Base-by-base conservation (phyloP, 306 rosid genomes). In the Lithocarpus polystachyus region DNA sequence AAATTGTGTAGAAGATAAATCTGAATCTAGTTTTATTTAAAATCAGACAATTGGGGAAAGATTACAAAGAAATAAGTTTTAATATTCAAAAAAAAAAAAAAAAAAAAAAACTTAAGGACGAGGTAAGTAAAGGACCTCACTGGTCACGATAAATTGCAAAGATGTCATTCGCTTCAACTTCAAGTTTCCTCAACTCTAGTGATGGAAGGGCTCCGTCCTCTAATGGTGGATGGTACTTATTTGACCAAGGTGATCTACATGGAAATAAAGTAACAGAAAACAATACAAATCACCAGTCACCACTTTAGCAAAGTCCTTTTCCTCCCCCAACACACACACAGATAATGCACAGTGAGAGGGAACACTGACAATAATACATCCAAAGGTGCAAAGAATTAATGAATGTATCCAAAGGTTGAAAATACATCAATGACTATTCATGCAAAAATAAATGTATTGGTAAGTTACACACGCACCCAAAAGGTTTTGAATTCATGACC, bases 91-190 rank as follows among this genome's bases (percentile, higher is more conserved):
- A 65, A 75, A 76, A 70, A 29, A 35, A 31, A 29, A 35, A 31
- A 35, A 24, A 62, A 43, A 43, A 73, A 29, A 65, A 85, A 74
- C 77, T 74, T 51, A 82, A 83, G 79, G 92, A 91, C 70, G 87
- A 85, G 84, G 96, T 88, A 91, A 91, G 97, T 87, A 85, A 91
- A 90, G 99, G 90, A 92, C 97, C 99, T 95, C 97, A 95, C 99
- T 91, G 99, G 97, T 92, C 98, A 95, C 98, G 97, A 91, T 91
- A 95, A 75, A 93, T 83, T 19, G 97, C 84, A 89, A 95, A 92
- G 80, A 91, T 88, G 29, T 95, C 98, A 61, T 95, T 95, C 85
- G 99, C 98, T 88, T 95, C 97, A 77, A 86, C 68, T 87, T 95
- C 99, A 77, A 95, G 99, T 67, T 92, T 89, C 88, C 99, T 90